phyloP scores from a whole-genome alignment of 192 early-diverging fungal genomes.

The Backusella australiensis region DNA sequence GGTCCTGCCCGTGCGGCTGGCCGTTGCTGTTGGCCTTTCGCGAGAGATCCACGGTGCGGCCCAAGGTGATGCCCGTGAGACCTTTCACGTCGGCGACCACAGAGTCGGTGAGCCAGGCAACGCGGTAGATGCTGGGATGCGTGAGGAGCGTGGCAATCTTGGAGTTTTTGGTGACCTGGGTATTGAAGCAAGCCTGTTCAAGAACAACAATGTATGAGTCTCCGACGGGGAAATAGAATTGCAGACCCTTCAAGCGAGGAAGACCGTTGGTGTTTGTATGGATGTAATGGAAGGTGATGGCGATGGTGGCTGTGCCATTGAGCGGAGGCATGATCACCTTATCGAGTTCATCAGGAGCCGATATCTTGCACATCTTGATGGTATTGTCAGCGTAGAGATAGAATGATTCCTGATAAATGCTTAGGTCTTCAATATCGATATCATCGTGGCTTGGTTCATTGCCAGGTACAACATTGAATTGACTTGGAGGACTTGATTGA shows the following conservation, averaged over 20 bases:
- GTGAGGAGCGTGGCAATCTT: slow-evolving; percentile 10
- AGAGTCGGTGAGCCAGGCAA: slow-evolving; percentile 1
- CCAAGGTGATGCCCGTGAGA: background rate
- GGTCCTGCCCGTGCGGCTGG: background rate
- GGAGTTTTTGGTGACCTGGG: background rate
- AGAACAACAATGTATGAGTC: slow-evolving; percentile 12
- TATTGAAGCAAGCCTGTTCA: background rate
- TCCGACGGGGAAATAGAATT: background rate
- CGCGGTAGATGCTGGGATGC: background rate
- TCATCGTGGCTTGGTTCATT: background rate
- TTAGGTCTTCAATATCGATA: background rate
- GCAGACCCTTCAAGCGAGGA: slow-evolving; percentile 11
- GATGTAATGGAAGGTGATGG: background rate
- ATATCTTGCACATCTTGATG: background rate
- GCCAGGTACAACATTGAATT: background rate
- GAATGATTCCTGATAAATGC: background rate
- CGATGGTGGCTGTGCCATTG: background rate
- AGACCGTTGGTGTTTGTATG: background rate
- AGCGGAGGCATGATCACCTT: background rate
- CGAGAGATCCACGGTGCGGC: slow-evolving; percentile 11
- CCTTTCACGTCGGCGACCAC: background rate
- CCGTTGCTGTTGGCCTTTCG: background rate
- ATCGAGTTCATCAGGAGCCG: background rate
- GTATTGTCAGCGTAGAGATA: background rate
- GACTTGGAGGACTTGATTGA: background rate